Base-by-base conservation (phyloP, 2,329 filamentous ascomycete species). In the Trichoderma koningiopsis region DNA sequence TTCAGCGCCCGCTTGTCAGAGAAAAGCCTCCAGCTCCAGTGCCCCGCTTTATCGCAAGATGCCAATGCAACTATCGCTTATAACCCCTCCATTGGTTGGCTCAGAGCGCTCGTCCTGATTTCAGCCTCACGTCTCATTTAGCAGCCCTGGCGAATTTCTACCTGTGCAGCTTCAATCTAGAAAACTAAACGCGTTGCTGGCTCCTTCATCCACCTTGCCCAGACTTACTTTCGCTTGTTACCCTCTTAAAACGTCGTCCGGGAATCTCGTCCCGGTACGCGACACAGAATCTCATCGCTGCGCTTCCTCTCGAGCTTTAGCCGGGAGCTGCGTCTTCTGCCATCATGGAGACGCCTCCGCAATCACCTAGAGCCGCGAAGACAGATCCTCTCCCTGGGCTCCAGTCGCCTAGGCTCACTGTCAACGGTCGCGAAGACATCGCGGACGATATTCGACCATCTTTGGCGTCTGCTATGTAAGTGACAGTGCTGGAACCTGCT, bases 381-480 rank as follows among this genome's bases (percentile, higher is more conserved):
- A 43, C 68, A 13, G 64, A 58, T 29, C 68, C 64, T 43, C 57
- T 52, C 22, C 19, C 8, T 33, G 74, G 76, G 3, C 63, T 66
- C 52, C 73, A 74, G 14, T 78, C 77, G 22, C 78, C 75, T 29
- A 75, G 72, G 57, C 74, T 79, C 68, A 78, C 72, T 37, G 71
- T 79, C 56, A 75, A 78, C 59, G 61, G 71, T 57, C 72, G 75
- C 59, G 77, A 75, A 27, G 72, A 72, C 40, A 29, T 66, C 14
- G n/a, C 53, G 4, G 62, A 70, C 13, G 68, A 70, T 33, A 22
- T 13, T n/a, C 69, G 69, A 8, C 69, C 52, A 10, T 58, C 69
- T 53, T 37, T 70, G 35, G 47, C 49, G n/a, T 62, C 64, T 43
- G 49, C 56, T 13, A 31, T 81, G 85, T 86, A 80, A 80, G 84